Percentiles rank a stretch among this genome's conserved stretches.
phyloP scores from a whole-genome alignment of 2,329 filamentous ascomycete species.

The Pseudocercospora vitis region DNA sequence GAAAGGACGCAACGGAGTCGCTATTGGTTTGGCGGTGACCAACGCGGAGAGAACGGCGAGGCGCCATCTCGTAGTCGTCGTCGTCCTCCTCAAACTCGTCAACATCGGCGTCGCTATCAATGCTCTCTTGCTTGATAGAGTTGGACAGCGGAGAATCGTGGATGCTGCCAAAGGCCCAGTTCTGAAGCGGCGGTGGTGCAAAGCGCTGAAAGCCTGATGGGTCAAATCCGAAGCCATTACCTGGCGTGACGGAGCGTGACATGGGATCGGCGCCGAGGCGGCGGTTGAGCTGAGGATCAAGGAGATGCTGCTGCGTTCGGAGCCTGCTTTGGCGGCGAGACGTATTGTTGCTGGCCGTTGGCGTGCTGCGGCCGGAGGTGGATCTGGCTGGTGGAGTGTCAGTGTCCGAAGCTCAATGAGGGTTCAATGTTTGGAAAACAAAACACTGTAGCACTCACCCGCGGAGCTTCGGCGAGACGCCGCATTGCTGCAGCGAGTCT shows the following conservation, averaged over 20 bases:
- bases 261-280: slow-evolving; percentile 29
- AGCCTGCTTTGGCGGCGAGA: slow-evolving; percentile 19
- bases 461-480: slow-evolving; percentile 22
- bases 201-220: slow-evolving; percentile 23
- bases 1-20: slow-evolving; percentile 20
- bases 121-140: slow-evolving; percentile 33
- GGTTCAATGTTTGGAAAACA: slow-evolving; percentile 12
- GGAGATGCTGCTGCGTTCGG: slow-evolving; percentile 30
- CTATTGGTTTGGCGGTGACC: slow-evolving; percentile 8
- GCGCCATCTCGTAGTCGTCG: slow-evolving; percentile 14
- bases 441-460: slow-evolving; percentile 24
- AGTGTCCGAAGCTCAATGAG: slow-evolving; percentile 2
- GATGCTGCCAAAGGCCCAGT: slow-evolving; percentile 34
- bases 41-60: slow-evolving; percentile 7
- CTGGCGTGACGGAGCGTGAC: slow-evolving; percentile 34
- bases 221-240: slow-evolving; percentile 21
- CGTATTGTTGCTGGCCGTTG: slow-evolving; percentile 14
- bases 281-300: slow-evolving; percentile 36
- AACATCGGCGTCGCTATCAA: slow-evolving; percentile 29
- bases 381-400: slow-evolving; percentile 8
- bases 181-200: slow-evolving; percentile 41
- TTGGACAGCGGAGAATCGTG: slow-evolving; percentile 17
- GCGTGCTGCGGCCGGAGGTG: slow-evolving; percentile 31
- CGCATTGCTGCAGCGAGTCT: slow-evolving; percentile 20
- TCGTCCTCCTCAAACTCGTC: slow-evolving; percentile 27